Conservation (phyloP, 345 rosid species). For the Brassica juncea region DNA sequence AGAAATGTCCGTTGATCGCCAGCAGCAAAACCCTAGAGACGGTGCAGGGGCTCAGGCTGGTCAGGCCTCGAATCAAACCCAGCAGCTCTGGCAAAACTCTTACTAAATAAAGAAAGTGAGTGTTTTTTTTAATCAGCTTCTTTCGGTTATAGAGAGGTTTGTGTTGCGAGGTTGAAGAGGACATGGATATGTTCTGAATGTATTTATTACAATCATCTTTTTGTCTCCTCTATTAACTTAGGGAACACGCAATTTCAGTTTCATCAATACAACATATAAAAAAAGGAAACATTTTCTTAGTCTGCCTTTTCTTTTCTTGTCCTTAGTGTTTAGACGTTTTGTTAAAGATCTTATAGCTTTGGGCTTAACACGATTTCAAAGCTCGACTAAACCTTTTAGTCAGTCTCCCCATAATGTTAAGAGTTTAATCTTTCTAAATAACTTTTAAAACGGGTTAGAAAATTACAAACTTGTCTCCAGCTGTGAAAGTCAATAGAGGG, state of each 20-base stretch:
- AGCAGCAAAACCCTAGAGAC: slow-evolving; percentile 90
- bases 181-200: not conserved
- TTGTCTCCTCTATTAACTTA: not conserved
- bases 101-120: slow-evolving; percentile 53
- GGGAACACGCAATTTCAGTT: not conserved
- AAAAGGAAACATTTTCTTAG: not conserved
- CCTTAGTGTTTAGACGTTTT: not conserved
- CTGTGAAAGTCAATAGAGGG: not conserved
- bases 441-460: not conserved
- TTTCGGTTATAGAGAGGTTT: not conserved
- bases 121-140: not conserved
- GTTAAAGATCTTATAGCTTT: not conserved
- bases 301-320: not conserved
- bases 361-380: not conserved
- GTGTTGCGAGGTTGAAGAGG: not conserved
- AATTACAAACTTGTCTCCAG: not conserved
- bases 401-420: not conserved
- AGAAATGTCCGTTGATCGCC: slow-evolving; percentile 78
- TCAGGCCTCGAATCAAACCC: slow-evolving; percentile 83
- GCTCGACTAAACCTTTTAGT: not conserved
- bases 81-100: slow-evolving; percentile 92
- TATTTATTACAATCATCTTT: not conserved
- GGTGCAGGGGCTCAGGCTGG: slow-evolving; percentile 61
- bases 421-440: not conserved
- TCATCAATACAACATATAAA: not conserved